Conservation (phyloP, 2,329 filamentous ascomycete genomes). For the Alternaria longipes region DNA sequence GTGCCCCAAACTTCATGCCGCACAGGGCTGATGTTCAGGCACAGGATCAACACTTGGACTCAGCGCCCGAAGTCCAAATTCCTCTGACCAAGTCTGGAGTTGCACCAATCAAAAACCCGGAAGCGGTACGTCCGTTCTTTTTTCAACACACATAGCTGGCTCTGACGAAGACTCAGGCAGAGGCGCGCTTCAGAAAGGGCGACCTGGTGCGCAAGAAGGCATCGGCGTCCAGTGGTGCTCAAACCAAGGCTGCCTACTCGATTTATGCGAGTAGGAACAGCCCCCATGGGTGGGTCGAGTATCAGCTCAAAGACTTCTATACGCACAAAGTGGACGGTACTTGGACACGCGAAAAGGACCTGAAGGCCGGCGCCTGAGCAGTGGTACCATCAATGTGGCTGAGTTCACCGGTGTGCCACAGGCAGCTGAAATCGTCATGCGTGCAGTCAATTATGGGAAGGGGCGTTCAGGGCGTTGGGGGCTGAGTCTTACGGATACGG, state of each 20-base stretch:
- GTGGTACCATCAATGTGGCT: slow-evolving; percentile 30
- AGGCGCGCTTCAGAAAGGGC: slow-evolving; percentile 31
- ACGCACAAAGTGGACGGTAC: slow-evolving; percentile 26
- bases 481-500: slow-evolving; percentile 23
- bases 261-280: slow-evolving; percentile 21
- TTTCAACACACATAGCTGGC: neutral
- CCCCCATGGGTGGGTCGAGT: slow-evolving; percentile 34
- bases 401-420: slow-evolving; percentile 27
- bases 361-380: slow-evolving; percentile 30
- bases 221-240: slow-evolving; percentile 23
- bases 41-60: slow-evolving; percentile 27
- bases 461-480: slow-evolving; percentile 27
- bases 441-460: slow-evolving; percentile 26
- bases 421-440: slow-evolving; percentile 16
- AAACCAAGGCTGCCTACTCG: slow-evolving; percentile 35
- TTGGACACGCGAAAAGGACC: slow-evolving; percentile 43
- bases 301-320: slow-evolving; percentile 34
- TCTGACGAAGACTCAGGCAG: slow-evolving; percentile 28
- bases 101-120: slow-evolving; percentile 26
- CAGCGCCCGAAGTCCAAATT: slow-evolving; percentile 18
- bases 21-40: slow-evolving; percentile 33
- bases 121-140: slow-evolving; percentile 21
- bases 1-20: slow-evolving; percentile 24
- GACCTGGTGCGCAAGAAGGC: slow-evolving; percentile 41
- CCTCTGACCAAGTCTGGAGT: slow-evolving; percentile 40